Conservation (phyloP, 1,139 yeast species). For the Saccharomycopsis phalli region DNA sequence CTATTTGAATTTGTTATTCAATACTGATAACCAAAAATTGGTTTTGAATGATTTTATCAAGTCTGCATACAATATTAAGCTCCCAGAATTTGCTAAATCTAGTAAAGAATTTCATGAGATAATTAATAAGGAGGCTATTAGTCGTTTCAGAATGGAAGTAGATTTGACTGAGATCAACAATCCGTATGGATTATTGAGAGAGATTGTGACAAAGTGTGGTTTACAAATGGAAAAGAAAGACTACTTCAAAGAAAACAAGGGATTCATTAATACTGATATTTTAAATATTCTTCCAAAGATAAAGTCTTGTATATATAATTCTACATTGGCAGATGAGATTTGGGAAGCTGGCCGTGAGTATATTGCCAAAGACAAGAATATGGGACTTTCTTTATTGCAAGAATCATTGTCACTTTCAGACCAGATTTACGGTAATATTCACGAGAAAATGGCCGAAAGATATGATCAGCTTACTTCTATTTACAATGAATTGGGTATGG, state of each 20-base stretch:
- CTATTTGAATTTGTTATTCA: conserved; percentile 67
- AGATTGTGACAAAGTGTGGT: conserved; percentile 71
- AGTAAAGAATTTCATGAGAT: neutral
- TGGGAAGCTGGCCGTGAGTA: conserved; percentile 61
- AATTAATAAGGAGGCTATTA: neutral
- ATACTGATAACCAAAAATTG: conserved; percentile 32
- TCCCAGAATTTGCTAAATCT: neutral
- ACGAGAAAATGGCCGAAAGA: conserved; percentile 68
- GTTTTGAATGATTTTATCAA: conserved; percentile 27
- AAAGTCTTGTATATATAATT: conserved; percentile 60
- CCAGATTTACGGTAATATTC: conserved; percentile 76
- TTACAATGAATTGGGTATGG: conserved; percentile 53
- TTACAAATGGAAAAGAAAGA: conserved; percentile 58
- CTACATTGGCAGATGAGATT: conserved; percentile 68
- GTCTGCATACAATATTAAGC: conserved; percentile 27
- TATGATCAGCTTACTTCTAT: conserved; percentile 58
- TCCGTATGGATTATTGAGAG: conserved; percentile 52
- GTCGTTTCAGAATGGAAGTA: conserved; percentile 49
- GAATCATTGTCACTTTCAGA: conserved; percentile 72
- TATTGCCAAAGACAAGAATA: conserved; percentile 12
- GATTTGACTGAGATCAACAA: conserved; percentile 39
- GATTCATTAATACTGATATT: conserved; percentile 54
- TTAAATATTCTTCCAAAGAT: conserved; percentile 62
- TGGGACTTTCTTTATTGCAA: conserved; percentile 39
- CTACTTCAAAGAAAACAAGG: conserved; percentile 21